A percentile compares a stretch with the other conserved stretches of the same genome.
Conservation (phyloP, 306 rosid species). For the Leucaena leucocephala region DNA sequence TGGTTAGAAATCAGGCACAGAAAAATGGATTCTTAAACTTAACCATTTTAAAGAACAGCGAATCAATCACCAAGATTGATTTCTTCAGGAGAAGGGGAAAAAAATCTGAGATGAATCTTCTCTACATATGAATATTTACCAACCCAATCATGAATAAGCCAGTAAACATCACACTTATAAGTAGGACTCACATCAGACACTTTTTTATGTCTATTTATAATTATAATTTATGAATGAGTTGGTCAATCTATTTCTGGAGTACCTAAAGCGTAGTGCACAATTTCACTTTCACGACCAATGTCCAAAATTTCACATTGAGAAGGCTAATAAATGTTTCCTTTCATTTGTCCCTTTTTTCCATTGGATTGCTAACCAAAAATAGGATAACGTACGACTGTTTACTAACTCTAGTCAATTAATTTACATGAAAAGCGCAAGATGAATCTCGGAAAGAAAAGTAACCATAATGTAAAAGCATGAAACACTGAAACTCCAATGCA, state of each 20-base stretch:
- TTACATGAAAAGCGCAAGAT: not conserved
- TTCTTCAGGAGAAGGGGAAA: not conserved
- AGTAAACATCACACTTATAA: not conserved
- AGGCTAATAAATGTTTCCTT: not conserved
- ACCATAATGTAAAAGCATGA: not conserved
- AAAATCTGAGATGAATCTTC: not conserved
- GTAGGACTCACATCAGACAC: not conserved
- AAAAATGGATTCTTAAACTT: not conserved
- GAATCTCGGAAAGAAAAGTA: not conserved
- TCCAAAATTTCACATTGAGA: not conserved
- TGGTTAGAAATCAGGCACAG: constrained; percentile 6
- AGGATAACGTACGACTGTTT: not conserved
- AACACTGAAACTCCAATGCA: not conserved
- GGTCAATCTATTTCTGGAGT: not conserved
- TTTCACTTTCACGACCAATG: not conserved
- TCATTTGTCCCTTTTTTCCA: not conserved
- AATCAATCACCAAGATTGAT: not conserved
- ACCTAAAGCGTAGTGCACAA: not conserved
- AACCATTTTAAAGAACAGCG: not conserved
- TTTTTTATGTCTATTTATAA: not conserved
- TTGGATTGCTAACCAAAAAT: not conserved
- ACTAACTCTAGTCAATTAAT: not conserved
- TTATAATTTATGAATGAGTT: not conserved
- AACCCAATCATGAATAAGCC: not conserved
- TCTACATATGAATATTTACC: not conserved